Evolutionary conservation across 768 basidiomycete genomes (phyloP).

Genomic region (Trametes gibbosa): DNA sequence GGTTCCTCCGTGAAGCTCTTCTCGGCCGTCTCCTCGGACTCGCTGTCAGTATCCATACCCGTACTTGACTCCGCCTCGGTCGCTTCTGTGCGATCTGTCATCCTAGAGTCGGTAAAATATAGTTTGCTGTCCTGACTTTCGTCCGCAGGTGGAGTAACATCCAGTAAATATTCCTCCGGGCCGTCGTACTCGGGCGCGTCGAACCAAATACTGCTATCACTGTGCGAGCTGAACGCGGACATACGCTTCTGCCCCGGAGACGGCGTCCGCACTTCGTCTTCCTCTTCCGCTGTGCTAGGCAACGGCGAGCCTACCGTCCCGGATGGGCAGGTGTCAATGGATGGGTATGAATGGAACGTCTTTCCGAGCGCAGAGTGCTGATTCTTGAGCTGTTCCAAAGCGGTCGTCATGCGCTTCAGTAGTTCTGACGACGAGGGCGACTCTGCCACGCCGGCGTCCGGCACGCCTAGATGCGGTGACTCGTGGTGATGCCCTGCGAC

Average conservation of each 20-base stretch:
- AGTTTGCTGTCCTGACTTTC: constrained; percentile 32
- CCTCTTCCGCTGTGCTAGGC: constrained; percentile 50
- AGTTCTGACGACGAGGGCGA: constrained; percentile 13
- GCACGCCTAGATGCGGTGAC: constrained; percentile 11
- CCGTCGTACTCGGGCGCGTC: constrained; percentile 70
- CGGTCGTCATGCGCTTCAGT: constrained; percentile 43
- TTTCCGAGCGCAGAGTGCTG: constrained; percentile 54
- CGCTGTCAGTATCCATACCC: constrained; percentile 53
- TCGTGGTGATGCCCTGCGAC: constrained; percentile 15
- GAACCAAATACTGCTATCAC: constrained; percentile 61
- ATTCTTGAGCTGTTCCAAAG: constrained; percentile 53
- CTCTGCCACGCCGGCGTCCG: constrained; percentile 17
- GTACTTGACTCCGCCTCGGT: constrained; percentile 40
- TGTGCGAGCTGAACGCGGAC: constrained; percentile 27
- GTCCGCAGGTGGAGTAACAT: constrained; percentile 25
- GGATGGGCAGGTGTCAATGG: constrained; percentile 26
- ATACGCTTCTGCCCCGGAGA: constrained; percentile 17
- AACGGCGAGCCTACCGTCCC: constrained; percentile 33
- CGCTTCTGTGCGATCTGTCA: constrained; percentile 20
- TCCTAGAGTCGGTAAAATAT: constrained; percentile 14
- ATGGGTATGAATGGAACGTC: constrained; percentile 21
- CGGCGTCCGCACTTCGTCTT: constrained; percentile 28
- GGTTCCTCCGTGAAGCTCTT: constrained; percentile 16
- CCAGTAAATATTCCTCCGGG: constrained; percentile 67
- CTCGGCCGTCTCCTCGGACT: constrained; percentile 8